Evolutionary conservation across 2,329 filamentous ascomycete species (phyloP).

Genomic region (Cladosporium sp.): DNA sequence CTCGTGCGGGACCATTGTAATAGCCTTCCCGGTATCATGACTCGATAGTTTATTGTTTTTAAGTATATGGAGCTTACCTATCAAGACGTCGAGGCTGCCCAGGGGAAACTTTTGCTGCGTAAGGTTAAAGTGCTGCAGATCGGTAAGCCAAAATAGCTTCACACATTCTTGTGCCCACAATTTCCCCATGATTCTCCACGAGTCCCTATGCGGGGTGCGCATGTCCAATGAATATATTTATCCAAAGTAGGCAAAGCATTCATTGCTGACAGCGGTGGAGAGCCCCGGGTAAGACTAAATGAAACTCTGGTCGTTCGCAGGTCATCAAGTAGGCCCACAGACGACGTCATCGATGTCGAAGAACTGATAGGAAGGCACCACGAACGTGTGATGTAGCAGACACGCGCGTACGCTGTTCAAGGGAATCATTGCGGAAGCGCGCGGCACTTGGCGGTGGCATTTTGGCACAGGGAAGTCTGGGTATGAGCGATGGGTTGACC

Average conservation of each 20-base stretch:
- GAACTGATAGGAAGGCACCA: too few species aligned
- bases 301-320: neutral
- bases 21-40: neutral
- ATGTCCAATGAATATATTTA: neutral
- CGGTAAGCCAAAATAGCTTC: neutral
- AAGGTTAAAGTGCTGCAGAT: neutral
- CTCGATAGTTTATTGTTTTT: neutral
- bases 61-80: neutral
- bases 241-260: neutral
- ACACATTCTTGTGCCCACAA: neutral
- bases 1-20: neutral
- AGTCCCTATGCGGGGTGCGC: neutral
- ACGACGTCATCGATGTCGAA: neutral
- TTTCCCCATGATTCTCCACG: neutral
- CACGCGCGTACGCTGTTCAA: too few species aligned
- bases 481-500: too few species aligned
- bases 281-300: neutral
- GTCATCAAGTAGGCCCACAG: neutral
- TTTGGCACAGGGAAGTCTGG: too few species aligned
- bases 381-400: too few species aligned
- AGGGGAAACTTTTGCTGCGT: conserved; percentile 1
- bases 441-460: too few species aligned
- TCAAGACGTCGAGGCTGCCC: neutral
- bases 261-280: neutral
- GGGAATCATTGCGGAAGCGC: too few species aligned